Conservation (phyloP, 768 basidiomycete genomes). For the Leccinum subtestaceum region DNA sequence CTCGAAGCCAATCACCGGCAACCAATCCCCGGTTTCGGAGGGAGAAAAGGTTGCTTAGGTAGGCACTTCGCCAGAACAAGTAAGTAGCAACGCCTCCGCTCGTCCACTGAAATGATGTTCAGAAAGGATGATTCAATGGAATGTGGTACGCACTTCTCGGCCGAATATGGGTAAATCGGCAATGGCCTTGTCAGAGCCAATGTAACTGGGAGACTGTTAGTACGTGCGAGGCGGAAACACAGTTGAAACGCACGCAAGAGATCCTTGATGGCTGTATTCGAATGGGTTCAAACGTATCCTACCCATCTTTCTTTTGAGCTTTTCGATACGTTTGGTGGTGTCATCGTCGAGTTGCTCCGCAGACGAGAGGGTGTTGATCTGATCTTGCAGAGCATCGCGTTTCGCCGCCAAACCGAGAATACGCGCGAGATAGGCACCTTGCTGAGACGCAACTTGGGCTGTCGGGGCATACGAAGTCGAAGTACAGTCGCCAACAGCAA, state of each 20-base stretch:
- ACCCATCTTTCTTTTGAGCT: constrained; percentile 60
- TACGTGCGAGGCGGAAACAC: background rate
- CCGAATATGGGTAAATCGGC: constrained; percentile 95
- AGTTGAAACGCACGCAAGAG: constrained; percentile 58
- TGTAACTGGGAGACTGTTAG: constrained; percentile 50
- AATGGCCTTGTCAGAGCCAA: constrained; percentile 96
- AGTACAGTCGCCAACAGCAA: constrained; percentile 93
- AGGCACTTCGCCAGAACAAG: constrained; percentile 91
- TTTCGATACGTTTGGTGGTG: constrained; percentile 51
- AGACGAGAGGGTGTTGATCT: constrained; percentile 29
- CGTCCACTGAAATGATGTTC: constrained; percentile 54
- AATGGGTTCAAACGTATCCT: constrained; percentile 83
- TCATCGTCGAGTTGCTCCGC: constrained; percentile 21
- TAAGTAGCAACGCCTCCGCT: constrained; percentile 87
- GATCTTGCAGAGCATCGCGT: constrained; percentile 58
- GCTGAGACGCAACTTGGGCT: constrained; percentile 93
- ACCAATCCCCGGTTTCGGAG: constrained; percentile 91
- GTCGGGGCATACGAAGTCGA: constrained; percentile 93
- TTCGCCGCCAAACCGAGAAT: constrained; percentile 75
- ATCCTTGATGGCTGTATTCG: constrained; percentile 96
- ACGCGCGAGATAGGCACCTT: constrained; percentile 89
- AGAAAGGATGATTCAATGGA: background rate
- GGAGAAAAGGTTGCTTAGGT: constrained; percentile 93
- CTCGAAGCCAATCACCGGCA: constrained; percentile 86
- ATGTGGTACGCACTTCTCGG: constrained; percentile 55